Base-by-base conservation (phyloP, 2,329 filamentous ascomycete genomes). In the Cucurbitaria berberidis region DNA sequence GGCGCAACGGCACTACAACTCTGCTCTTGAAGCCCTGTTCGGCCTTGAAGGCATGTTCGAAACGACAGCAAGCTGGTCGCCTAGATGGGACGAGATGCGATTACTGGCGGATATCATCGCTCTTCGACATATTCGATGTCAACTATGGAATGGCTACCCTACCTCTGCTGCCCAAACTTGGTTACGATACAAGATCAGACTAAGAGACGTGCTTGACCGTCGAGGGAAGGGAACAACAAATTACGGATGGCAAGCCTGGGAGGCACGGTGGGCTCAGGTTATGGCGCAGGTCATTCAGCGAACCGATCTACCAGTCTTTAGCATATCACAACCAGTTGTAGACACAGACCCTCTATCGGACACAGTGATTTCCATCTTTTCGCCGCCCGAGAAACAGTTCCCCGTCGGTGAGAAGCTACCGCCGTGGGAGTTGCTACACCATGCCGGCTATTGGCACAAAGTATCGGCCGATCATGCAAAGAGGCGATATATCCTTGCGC, bases 241-340 rank as follows among this genome's bases (percentile, higher is more conserved):
- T 61, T 98, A 98, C 72, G 91, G 91, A 5, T 98, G 93, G 90
- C 85, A 91, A 67, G 93, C 93, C 1, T 99, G 93, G 93, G 89
- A 96, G 76, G 87, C 90, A 35, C 84, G 90, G 50, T 88, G 86
- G 86, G 82, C 84, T 15, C 78, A 80, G 55, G 75, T 82, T 24
- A 87, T 88, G 82, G 84, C 83, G 3, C 78, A 88, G 55, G 73
- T 86, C 5, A 81, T 88, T 16, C 77, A 79, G 39, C 78, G 80
- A 45, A 80, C 82, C 21, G 77, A 81, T 16, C 64, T 86, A 16
- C 78, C 80, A 4, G 63, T 74, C 0, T 78, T 84, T 54, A 69
- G 69, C 18, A 68, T 72, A 27, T 47, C 50, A 21, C 51, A 64
- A 4, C 57, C 56, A 24, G 41, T 59, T 1, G 44, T 65, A 10